Evolutionary conservation across 176 grass and related monocot genomes (phyloP), one percentile per base, ranked within the genome.

Genomic region (Microstegium vimineum): DNA sequence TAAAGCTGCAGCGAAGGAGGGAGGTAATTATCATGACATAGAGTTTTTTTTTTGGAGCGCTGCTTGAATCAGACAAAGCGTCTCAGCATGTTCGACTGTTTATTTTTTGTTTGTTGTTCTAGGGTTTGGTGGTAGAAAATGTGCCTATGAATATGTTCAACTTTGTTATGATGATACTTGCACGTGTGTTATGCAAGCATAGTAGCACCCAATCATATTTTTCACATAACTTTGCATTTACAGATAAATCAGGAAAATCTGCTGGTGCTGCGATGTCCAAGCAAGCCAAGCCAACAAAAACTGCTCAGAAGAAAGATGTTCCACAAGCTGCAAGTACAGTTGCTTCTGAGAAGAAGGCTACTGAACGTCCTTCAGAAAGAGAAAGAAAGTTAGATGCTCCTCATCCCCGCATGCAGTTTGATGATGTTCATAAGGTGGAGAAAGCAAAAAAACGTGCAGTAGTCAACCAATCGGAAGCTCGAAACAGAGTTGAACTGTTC

Each of bases 391-490:
- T 94, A 82, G 94, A 97, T 84, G 90, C 79, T 64, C 94, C 92
- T 83, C 90, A 94, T 67, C 94, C 94, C 28, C 85, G 94, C n/a
- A 92, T 97, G 92, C 94, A 97, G 66, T 97, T 94, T 83, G 94
- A 97, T 94, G 92, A 97, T 84, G 80, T 87, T 63, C 83, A 91
- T 45, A 83, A 84, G 78, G 94, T 97, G 59, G 94, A 86, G 73
- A 97, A 94, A 89, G 87, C 87, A 31, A 97, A 97, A 81, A 92
- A 90, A 35, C 89, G 94, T 76, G 94, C 94, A 8, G 74, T 97
- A 37, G 94, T 97, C 38, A 97, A 92, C 78, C 94, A 94, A 81
- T 94, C 83, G 27, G 94, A 94, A 82, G 86, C 94, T 73, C 86
- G 77, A 73, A 97, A 94, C 42, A 88, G 90, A 76, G 92, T 97